Evolutionary conservation across 768 basidiomycete species (phyloP).

Genomic region (Collybia mongolica): DNA sequence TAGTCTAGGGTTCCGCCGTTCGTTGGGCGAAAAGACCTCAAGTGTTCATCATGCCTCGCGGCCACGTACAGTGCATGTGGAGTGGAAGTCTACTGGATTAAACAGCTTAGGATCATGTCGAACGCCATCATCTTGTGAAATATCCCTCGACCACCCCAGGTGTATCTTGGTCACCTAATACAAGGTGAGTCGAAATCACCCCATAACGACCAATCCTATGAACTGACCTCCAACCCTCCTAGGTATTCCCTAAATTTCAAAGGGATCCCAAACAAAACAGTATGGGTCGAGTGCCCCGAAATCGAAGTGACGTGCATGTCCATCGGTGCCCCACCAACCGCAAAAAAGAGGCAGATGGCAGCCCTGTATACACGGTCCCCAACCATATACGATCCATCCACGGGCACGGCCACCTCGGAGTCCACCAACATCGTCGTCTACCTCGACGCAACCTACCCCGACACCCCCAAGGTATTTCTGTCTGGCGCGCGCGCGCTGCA

Average conservation of each 20-base stretch:
- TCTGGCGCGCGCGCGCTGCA: constrained; percentile 15
- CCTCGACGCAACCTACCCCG: constrained; percentile 38
- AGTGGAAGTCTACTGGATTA: too few species aligned
- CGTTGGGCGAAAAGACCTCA: too few species aligned
- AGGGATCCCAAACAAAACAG: constrained; percentile 36
- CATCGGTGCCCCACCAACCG: constrained; percentile 30
- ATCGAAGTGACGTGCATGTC: constrained; percentile 30
- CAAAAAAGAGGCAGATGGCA: constrained; percentile 22
- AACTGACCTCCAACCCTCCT: too few species aligned
- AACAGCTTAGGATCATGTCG: constrained; percentile 6
- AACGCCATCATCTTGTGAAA: constrained; percentile 42
- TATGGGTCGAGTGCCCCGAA: constrained; percentile 40
- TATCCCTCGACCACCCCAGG: constrained; percentile 29
- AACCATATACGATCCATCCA: constrained; percentile 36
- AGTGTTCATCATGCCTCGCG: too few species aligned
- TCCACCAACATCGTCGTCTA: constrained; percentile 39
- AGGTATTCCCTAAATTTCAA: constrained; percentile 23
- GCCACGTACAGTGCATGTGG: too few species aligned
- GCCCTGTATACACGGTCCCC: constrained; percentile 34
- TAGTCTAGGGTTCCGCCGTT: too few species aligned
- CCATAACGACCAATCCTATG: too few species aligned
- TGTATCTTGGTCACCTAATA: constrained; percentile 41
- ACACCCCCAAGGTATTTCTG: constrained; percentile 30
- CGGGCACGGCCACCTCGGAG: constrained; percentile 29
- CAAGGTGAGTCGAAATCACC: too few species aligned